phyloP scores from a whole-genome alignment of 78 protist genomes.

The Emiliania huxleyi region DNA sequence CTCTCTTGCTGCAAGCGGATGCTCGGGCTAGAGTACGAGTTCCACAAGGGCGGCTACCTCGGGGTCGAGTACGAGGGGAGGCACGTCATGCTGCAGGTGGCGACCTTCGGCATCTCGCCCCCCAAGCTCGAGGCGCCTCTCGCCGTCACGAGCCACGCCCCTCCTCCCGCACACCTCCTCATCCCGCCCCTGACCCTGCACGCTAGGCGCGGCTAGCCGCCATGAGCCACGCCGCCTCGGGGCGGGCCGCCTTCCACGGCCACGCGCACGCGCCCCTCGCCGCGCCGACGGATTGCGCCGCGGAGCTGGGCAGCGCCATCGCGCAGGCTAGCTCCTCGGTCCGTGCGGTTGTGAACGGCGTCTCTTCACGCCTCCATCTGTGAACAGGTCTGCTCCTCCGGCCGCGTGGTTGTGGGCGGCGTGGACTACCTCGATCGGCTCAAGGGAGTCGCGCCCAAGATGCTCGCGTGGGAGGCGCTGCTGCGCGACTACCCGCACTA shows the following conservation, averaged over 20 bases:
- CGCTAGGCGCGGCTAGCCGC: too few relatives aligned
- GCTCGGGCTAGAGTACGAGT: slow-evolving; percentile 54
- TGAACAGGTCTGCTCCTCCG: not conserved
- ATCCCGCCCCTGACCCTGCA: too few relatives aligned
- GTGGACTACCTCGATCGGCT: slow-evolving; percentile 81
- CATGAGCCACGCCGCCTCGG: too few relatives aligned
- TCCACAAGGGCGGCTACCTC: not conserved
- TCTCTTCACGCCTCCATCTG: not conserved
- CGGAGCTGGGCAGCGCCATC: too few relatives aligned
- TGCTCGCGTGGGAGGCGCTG: slow-evolving; percentile 70
- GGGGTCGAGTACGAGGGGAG: slow-evolving; percentile 10
- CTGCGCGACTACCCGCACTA: slow-evolving; percentile 66
- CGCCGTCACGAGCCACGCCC: too few relatives aligned
- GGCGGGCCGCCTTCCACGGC: too few relatives aligned
- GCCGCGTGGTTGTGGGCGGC: slow-evolving; percentile 57
- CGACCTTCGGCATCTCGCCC: not conserved
- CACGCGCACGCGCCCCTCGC: too few relatives aligned
- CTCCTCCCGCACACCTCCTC: too few relatives aligned
- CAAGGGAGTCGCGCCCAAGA: slow-evolving; percentile 80
- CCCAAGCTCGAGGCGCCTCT: not conserved
- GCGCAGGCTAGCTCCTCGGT: too few relatives aligned
- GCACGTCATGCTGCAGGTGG: not conserved
- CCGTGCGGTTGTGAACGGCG: too few relatives aligned
- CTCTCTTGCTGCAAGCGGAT: slow-evolving; percentile 69
- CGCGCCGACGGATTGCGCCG: too few relatives aligned